phyloP scores from a whole-genome alignment of 2,329 filamentous ascomycete species.

The Pestalotiopsis sp. region DNA sequence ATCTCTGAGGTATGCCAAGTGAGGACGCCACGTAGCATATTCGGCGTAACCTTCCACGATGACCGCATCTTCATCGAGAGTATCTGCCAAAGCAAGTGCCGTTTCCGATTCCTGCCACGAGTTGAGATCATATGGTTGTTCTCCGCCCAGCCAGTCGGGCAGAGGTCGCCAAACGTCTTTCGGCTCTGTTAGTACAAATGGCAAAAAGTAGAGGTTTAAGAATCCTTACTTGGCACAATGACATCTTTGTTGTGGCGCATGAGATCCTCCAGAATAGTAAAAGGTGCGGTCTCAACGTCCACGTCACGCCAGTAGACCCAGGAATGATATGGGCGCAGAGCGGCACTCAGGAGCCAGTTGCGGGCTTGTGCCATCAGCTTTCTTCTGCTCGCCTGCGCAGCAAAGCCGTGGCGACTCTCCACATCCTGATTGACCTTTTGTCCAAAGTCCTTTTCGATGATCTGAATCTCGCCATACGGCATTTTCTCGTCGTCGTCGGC shows the following conservation, averaged over 20 bases:
- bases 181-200: constrained; percentile 19
- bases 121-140: constrained; percentile 97
- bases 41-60: constrained; percentile 99
- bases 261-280: constrained; percentile 94
- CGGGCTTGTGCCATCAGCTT: constrained; percentile 98
- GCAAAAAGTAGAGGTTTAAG: not conserved
- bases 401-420: constrained; percentile 95
- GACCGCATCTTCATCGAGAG: constrained; percentile 94
- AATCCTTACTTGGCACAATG: constrained; percentile 91
- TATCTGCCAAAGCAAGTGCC: constrained; percentile 88
- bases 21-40: constrained; percentile 97
- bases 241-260: constrained; percentile 99
- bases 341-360: constrained; percentile 95
- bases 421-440: constrained; percentile 98
- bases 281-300: constrained; percentile 95
- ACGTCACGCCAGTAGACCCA: constrained; percentile 99
- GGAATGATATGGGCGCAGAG: constrained; percentile 90
- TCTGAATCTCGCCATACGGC: constrained; percentile 92
- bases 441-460: constrained; percentile 98
- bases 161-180: constrained; percentile 98
- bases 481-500: constrained; percentile 76
- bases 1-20: constrained; percentile 94
- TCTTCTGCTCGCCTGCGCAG: constrained; percentile 87
- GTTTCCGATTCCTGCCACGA: constrained; percentile 99
- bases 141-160: constrained; percentile 96